These are phyloP conservation scores for Sarocladium strictum DNA, from an alignment of 2,329 filamentous ascomycete genomes.

Conservation along the genomic window DNA sequence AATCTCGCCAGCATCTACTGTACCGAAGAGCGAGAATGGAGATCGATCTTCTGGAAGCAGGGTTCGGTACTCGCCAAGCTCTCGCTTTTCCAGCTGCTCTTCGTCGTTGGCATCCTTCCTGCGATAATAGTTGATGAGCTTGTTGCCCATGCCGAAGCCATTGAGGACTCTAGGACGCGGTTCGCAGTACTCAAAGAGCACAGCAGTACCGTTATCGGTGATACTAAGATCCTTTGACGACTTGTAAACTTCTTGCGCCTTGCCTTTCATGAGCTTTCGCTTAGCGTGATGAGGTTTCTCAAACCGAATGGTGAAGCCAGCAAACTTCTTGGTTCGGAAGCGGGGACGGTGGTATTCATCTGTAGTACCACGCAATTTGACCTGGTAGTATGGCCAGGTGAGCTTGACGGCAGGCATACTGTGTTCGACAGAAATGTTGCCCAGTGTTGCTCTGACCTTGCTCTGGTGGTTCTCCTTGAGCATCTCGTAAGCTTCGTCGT, in stretches of 20 bases:
- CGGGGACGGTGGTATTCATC: constrained; percentile 79
- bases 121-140: constrained; percentile 94
- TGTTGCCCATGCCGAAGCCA: constrained; percentile 95
- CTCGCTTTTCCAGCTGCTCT: constrained; percentile 66
- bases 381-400: constrained; percentile 94
- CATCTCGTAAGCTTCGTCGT: constrained; percentile 91
- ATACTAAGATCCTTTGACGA: constrained; percentile 78
- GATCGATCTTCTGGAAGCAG: constrained; percentile 91
- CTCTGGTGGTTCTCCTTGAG: constrained; percentile 96
- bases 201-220: constrained; percentile 79
- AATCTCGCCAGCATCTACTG: constrained; percentile 84
- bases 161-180: constrained; percentile 87
- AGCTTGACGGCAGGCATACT: constrained; percentile 85
- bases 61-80: constrained; percentile 83
- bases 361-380: constrained; percentile 68
- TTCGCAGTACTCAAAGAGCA: constrained; percentile 93
- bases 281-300: constrained; percentile 67
- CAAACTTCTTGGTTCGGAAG: constrained; percentile 63
- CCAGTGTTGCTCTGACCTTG: constrained; percentile 88
- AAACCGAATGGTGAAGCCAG: constrained; percentile 65
- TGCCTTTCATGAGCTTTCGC: constrained; percentile 75
- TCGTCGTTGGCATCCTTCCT: constrained; percentile 71
- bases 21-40: constrained; percentile 91
- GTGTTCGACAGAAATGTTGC: constrained; percentile 90
- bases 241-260: constrained; percentile 72